Conservation (phyloP, 306 rosid genomes). For the Chamaecrista fasciculata region DNA sequence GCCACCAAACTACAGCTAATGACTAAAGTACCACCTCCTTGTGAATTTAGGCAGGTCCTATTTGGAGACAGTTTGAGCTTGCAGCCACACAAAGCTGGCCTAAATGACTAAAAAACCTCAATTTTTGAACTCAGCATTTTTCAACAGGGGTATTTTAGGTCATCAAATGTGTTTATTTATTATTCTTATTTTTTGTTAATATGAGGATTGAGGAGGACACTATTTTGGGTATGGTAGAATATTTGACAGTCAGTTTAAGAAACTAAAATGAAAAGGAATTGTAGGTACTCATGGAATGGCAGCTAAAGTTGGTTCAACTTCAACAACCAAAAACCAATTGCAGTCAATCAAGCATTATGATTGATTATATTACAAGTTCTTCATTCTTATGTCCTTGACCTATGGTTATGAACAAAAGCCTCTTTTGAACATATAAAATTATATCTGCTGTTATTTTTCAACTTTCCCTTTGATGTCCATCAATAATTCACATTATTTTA, state of each 20-base stretch:
- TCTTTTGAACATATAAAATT: not conserved
- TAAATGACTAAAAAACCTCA: not conserved
- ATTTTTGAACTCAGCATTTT: not conserved
- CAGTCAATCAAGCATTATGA: not conserved
- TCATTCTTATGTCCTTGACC: not conserved
- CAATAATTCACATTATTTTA: not conserved
- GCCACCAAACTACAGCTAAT: not conserved
- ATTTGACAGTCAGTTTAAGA: constrained; percentile 34
- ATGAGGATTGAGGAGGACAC: not conserved
- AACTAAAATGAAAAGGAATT: constrained; percentile 26
- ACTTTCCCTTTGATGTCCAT: not conserved
- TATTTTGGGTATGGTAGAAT: not conserved
- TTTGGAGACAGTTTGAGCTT: not conserved
- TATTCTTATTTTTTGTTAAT: too few relatives aligned
- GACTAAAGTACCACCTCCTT: not conserved
- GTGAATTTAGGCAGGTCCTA: not conserved
- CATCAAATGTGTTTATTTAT: not conserved
- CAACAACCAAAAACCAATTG: constrained; percentile 38
- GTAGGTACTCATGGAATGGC: constrained; percentile 49
- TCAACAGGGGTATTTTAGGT: not conserved
- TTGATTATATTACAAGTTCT: not conserved
- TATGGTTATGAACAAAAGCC: not conserved
- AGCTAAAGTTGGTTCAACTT: constrained; percentile 32
- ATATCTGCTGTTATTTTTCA: not conserved
- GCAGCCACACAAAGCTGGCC: not conserved